These are phyloP conservation scores for Kwoniella europaea DNA, from an alignment of 768 basidiomycete species.

Conservation along the genomic window DNA sequence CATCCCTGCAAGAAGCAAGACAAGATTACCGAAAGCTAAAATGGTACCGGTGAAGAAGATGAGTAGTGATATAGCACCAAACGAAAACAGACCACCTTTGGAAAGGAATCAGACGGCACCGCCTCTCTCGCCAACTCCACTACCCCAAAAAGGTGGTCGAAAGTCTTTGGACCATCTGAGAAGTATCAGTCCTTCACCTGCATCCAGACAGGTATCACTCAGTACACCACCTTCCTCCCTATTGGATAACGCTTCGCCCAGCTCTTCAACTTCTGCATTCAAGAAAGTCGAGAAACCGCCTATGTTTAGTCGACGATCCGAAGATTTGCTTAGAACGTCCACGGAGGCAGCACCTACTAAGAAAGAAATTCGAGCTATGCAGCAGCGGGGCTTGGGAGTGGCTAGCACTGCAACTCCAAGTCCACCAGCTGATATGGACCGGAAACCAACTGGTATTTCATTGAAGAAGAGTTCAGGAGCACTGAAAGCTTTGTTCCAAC, in stretches of 20 bases:
- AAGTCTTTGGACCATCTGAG: constrained; percentile 44
- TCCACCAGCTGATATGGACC: constrained; percentile 19
- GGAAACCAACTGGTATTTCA: constrained; percentile 46
- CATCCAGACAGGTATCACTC: constrained; percentile 29
- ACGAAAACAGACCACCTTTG: constrained; percentile 36
- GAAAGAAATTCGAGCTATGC: constrained; percentile 37
- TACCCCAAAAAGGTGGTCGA: constrained; percentile 9
- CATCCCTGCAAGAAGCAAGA: constrained; percentile 8
- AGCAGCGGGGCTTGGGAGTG: constrained; percentile 35
- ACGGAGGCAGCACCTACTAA: constrained; percentile 20
- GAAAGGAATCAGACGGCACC: constrained; percentile 43
- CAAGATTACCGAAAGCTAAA: constrained; percentile 17
- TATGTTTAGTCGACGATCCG: constrained; percentile 34
- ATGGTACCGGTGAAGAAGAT: constrained; percentile 44
- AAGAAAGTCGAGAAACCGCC: constrained; percentile 24
- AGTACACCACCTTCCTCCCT: constrained; percentile 36
- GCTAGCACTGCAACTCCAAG: constrained; percentile 21
- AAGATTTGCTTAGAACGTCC: constrained; percentile 37
- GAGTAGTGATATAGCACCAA: constrained; percentile 11
- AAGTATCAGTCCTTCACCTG: constrained; percentile 29
- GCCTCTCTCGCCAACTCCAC: constrained; percentile 28
- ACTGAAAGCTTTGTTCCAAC: constrained; percentile 51
- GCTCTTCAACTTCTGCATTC: neutral
- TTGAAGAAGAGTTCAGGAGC: constrained; percentile 53
- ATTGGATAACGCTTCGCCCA: constrained; percentile 18